Percentiles rank a stretch among this genome's conserved stretches.
phyloP scores from a whole-genome alignment of 2,329 filamentous ascomycete species.

The Aspergillus latus region DNA sequence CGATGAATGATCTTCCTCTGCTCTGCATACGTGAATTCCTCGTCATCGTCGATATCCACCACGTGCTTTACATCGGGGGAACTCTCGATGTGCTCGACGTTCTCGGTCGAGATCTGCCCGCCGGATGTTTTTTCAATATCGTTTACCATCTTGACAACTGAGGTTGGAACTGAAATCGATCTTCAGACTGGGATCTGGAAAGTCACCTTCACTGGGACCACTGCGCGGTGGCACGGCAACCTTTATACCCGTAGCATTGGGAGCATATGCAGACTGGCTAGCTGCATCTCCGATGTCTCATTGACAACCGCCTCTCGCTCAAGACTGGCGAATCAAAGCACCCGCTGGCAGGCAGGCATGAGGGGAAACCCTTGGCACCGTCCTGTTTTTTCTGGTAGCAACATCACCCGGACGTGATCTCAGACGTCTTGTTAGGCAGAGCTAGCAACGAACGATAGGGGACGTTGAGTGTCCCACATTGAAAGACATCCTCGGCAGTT shows the following conservation, averaged over 20 bases:
- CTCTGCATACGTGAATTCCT: constrained; percentile 58
- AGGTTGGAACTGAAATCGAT: too few species aligned
- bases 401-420: background rate
- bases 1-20: constrained; percentile 67
- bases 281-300: background rate
- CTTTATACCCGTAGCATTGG: background rate
- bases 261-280: background rate
- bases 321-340: background rate
- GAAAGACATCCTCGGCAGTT: background rate
- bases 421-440: background rate
- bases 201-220: background rate
- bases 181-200: background rate
- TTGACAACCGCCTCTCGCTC: background rate
- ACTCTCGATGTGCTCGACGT: constrained; percentile 13
- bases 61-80: background rate
- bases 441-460: background rate
- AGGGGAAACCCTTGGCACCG: constrained; percentile 8
- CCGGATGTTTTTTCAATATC: constrained; percentile 11
- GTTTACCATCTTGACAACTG: constrained; percentile 1
- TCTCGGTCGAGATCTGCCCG: constrained; percentile 15
- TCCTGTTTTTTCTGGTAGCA: background rate
- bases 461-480: background rate
- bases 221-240: background rate
- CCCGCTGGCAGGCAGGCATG: background rate
- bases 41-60: constrained; percentile 20